Evolutionary conservation across 345 rosid genomes (phyloP).

Genomic region (Sonneratia alba): DNA sequence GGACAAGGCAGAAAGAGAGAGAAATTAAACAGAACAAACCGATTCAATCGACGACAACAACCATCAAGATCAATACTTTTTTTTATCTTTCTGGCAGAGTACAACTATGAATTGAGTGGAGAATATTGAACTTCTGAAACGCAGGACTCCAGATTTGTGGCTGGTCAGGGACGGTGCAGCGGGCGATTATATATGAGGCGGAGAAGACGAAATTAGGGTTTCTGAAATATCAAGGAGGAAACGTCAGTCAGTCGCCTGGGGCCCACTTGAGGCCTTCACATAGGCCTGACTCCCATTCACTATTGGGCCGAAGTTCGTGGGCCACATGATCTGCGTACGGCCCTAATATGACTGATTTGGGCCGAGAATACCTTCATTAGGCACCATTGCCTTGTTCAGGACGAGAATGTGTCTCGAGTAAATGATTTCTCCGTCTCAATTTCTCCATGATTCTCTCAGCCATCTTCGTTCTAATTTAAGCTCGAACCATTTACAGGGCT

Average conservation of each 20-base stretch:
- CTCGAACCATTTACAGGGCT: too few species aligned
- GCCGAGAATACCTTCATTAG: too few species aligned
- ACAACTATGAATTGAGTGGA: background rate
- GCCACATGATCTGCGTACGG: too few species aligned
- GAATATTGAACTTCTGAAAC: background rate
- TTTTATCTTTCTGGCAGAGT: background rate
- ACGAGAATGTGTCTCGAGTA: too few species aligned
- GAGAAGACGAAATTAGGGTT: background rate
- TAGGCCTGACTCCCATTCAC: background rate
- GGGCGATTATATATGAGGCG: background rate
- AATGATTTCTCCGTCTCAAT: too few species aligned
- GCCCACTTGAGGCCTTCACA: background rate
- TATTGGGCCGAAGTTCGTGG: too few species aligned
- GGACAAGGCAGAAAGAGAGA: background rate
- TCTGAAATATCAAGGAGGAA: background rate
- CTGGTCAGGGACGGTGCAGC: fast-evolving
- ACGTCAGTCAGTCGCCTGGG: background rate
- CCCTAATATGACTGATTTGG: too few species aligned
- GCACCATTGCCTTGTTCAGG: too few species aligned
- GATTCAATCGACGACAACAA: background rate
- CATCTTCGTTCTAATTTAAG: too few species aligned
- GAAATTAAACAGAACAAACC: background rate
- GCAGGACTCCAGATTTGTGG: background rate
- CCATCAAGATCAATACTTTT: background rate
- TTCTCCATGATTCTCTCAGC: too few species aligned